Evolutionary conservation across 2,329 filamentous ascomycete genomes (phyloP).

Genomic region (Sclerotinia spermophila): DNA sequence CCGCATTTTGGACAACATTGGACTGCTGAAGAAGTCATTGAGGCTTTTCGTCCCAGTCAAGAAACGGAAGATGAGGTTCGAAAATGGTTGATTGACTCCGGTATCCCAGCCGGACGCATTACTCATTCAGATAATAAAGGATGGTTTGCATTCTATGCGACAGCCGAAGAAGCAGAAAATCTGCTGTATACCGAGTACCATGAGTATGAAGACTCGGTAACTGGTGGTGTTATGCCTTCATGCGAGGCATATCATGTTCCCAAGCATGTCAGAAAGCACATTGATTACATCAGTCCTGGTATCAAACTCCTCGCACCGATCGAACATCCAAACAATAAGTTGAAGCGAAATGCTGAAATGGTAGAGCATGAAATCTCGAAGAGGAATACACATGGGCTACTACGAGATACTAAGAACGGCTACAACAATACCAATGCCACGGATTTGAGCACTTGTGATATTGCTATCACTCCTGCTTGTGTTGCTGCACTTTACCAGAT

Average conservation of each 20-base stretch:
- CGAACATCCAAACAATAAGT: constrained; percentile 30
- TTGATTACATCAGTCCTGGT: constrained; percentile 50
- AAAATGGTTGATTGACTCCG: constrained; percentile 37
- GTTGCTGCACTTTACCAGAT: constrained; percentile 39
- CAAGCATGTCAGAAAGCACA: constrained; percentile 44
- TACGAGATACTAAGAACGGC: not conserved
- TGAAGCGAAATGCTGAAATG: constrained; percentile 17
- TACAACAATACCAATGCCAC: constrained; percentile 42
- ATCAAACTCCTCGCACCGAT: constrained; percentile 43
- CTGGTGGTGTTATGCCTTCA: constrained; percentile 35
- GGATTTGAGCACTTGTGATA: constrained; percentile 37
- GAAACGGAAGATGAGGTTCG: constrained; percentile 37
- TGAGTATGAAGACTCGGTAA: constrained; percentile 45
- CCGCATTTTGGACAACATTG: constrained; percentile 39
- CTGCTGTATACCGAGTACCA: constrained; percentile 38
- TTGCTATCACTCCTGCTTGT: constrained; percentile 29
- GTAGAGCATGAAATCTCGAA: not conserved
- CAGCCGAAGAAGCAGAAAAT: constrained; percentile 37
- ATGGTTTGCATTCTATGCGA: constrained; percentile 40
- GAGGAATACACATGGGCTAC: constrained; percentile 16
- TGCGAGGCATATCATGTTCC: constrained; percentile 46
- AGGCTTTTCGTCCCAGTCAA: constrained; percentile 36
- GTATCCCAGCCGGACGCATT: constrained; percentile 35
- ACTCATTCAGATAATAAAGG: constrained; percentile 39
- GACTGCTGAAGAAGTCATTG: constrained; percentile 35